These are phyloP conservation scores for Exsudoporus frostii DNA, from an alignment of 768 basidiomycete genomes.

Conservation along the genomic window DNA sequence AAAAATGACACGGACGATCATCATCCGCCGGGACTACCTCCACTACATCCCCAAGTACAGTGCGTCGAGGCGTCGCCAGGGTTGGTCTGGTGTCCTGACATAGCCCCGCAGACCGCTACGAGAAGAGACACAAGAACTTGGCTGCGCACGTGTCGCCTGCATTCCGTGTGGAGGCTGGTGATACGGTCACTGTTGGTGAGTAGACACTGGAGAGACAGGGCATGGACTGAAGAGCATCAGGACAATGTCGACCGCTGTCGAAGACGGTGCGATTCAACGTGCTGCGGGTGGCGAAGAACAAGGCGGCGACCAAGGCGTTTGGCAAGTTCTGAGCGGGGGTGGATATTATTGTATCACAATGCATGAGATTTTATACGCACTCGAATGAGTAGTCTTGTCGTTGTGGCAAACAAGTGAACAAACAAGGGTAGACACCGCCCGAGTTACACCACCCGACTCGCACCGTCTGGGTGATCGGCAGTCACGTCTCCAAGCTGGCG, in stretches of 20 bases:
- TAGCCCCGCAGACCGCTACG: conserved; percentile 79
- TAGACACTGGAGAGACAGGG: conserved; percentile 19
- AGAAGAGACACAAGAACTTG: conserved; percentile 98
- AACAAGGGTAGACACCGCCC: conserved; percentile 28
- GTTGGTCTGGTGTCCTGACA: conserved; percentile 7
- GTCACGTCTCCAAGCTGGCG: conserved; percentile 60
- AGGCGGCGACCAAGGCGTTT: conserved; percentile 88
- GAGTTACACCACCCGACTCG: conserved; percentile 22
- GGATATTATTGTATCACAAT: conserved; percentile 14
- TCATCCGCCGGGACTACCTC: conserved; percentile 93
- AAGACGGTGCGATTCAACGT: conserved; percentile 99
- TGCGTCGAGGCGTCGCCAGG: conserved; percentile 40
- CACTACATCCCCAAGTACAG: conserved; percentile 99
- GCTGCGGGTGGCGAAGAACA: conserved; percentile 89
- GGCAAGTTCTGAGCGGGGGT: conserved; percentile 73
- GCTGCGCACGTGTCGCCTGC: conserved; percentile 96
- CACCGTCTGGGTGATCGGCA: conserved; percentile 28
- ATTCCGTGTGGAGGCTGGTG: conserved; percentile 96
- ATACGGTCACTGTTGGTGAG: conserved; percentile 92
- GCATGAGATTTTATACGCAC: conserved; percentile 20
- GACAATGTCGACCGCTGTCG: conserved; percentile 98
- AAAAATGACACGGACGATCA: conserved; percentile 98
- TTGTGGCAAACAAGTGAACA: conserved; percentile 32
- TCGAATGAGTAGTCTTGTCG: conserved; percentile 6
- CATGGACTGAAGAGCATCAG: conserved; percentile 35